Conservation (phyloP, 2,329 filamentous ascomycete species). For the Penicillium sp. region DNA sequence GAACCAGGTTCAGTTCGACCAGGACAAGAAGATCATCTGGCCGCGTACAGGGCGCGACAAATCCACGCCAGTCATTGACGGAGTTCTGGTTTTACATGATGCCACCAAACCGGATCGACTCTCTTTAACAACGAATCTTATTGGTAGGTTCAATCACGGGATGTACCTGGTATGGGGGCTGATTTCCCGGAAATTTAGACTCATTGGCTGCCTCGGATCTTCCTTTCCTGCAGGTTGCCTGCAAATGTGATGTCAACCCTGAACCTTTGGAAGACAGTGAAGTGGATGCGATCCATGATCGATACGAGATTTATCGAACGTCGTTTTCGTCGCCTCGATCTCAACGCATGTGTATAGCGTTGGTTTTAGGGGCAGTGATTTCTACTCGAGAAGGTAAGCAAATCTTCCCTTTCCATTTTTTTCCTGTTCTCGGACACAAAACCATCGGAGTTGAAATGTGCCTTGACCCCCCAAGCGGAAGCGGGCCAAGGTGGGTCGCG, state of each 20-base stretch:
- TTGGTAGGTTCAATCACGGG: slow-evolving; percentile 61
- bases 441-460: slow-evolving; percentile 11
- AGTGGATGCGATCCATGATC: slow-evolving; percentile 69
- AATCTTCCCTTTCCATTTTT: background rate
- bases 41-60: slow-evolving; percentile 61
- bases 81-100: slow-evolving; percentile 83
- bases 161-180: background rate
- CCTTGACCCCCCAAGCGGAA: slow-evolving; percentile 19
- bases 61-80: slow-evolving; percentile 74
- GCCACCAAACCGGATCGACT: slow-evolving; percentile 76
- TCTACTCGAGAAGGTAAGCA: slow-evolving; percentile 66
- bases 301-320: slow-evolving; percentile 71
- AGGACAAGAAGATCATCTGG: slow-evolving; percentile 50
- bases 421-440: background rate
- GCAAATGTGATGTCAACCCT: slow-evolving; percentile 81
- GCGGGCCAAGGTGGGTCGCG: slow-evolving; percentile 31
- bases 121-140: slow-evolving; percentile 68
- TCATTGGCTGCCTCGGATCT: slow-evolving; percentile 70
- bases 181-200: slow-evolving; percentile 50
- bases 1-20: slow-evolving; percentile 52
- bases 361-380: slow-evolving; percentile 72
- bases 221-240: slow-evolving; percentile 79
- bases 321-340: slow-evolving; percentile 69
- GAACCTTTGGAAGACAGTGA: slow-evolving; percentile 57
- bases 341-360: slow-evolving; percentile 72